Evolutionary conservation across 2,329 filamentous ascomycete species (phyloP), one percentile per base, ranked within the genome.

Genomic region (Diatrype stigma): DNA sequence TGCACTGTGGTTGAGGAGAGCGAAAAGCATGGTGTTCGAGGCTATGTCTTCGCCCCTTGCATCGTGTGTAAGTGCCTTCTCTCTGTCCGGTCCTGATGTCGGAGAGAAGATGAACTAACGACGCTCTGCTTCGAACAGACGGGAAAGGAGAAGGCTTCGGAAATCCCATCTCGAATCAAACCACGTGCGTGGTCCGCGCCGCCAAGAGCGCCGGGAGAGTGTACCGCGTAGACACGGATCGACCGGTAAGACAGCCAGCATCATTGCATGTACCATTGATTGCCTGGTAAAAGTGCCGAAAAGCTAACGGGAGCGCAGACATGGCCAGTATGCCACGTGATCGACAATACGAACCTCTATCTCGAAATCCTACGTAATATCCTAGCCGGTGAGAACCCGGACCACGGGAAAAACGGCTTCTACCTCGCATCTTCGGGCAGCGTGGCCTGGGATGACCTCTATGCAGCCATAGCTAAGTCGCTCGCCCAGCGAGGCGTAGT

Each of bases 291-390:
- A n/a, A n/a, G n/a, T n/a, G n/a, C n/a, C n/a, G n/a, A n/a, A n/a
- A 46, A 52, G 45, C 50, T 45, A 49, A 52, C 30, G 2, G 3
- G 16, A 42, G 17, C 44, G n/a, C n/a, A 77, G 72, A 67, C 63
- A 1, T 81, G 79, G 79, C 78, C 78, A 0, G 78, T 82, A 6
- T 78, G 73, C 51, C 76, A 81, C 49, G 59, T 81, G 3, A 10
- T 58, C 0, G 78, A 82, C 50, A 81, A 71, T 32, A 68, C 73
- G 0, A 60, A 58, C 0, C 56, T 81, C 1, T 81, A 79, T 48
- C 46, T 79, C 1, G 59, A 70, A 2, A 63, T 81, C 0, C 56
- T 80, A 6, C 66, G 67, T 1, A 65, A 61, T 2, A 80, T 81
- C 12, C 56, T 81, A 2, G 55, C 53, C 1, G 70, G 63, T 1